Conservation (phyloP, 1,284 basidiomycete genomes). For the Ustilago xerochloae region DNA sequence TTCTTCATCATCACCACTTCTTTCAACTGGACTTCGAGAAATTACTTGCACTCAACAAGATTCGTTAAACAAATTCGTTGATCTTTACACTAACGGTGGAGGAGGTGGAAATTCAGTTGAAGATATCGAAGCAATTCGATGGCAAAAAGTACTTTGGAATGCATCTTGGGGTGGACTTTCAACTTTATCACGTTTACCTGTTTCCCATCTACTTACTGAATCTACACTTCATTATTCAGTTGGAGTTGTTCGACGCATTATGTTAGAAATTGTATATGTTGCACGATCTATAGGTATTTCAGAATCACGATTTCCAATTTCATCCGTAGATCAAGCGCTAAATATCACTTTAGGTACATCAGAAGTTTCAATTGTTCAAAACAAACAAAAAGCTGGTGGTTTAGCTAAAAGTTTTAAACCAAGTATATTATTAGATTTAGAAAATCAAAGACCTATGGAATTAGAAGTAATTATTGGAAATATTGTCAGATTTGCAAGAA, state of each 20-base stretch:
- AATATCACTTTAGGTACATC: constrained; percentile 43
- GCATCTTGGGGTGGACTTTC: constrained; percentile 65
- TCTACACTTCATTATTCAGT: constrained; percentile 67
- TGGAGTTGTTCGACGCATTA: constrained; percentile 68
- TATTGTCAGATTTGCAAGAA: constrained; percentile 47
- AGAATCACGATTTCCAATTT: constrained; percentile 47
- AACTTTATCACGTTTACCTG: constrained; percentile 69
- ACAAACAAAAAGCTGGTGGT: constrained; percentile 7
- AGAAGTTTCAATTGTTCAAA: not conserved
- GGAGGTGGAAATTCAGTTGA: constrained; percentile 67
- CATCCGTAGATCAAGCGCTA: constrained; percentile 50
- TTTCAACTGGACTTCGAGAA: not conserved
- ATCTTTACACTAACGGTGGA: constrained; percentile 69
- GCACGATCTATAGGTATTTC: constrained; percentile 65
- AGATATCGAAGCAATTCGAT: constrained; percentile 71
- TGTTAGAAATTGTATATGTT: constrained; percentile 69
- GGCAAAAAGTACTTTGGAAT: constrained; percentile 70
- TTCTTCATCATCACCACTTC: not conserved
- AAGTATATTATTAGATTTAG: constrained; percentile 59
- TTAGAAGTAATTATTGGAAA: constrained; percentile 57
- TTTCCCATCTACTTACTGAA: constrained; percentile 67
- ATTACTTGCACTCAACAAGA: constrained; percentile 48
- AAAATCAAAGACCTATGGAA: constrained; percentile 62
- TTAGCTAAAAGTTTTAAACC: constrained; percentile 56
- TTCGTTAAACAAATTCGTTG: constrained; percentile 65